Percentiles rank a stretch among this genome's conserved stretches.
Evolutionary conservation across 2,329 filamentous ascomycete species (phyloP).

Genomic region (Pseudohalonectria lignicola): DNA sequence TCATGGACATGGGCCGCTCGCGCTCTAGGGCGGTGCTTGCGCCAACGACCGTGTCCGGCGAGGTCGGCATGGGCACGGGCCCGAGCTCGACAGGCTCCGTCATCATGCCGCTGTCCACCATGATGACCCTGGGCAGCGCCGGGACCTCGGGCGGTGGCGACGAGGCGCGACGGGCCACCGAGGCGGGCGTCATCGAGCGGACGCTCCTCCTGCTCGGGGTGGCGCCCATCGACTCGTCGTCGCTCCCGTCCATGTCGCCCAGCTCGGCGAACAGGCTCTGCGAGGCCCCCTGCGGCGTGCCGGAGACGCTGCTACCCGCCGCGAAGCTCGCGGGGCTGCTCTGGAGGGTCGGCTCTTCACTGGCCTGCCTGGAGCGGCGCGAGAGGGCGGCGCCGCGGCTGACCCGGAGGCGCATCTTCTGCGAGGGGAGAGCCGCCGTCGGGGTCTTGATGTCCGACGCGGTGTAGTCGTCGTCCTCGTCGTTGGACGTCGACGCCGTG

Average conservation of each 20-base stretch:
- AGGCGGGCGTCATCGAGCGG: conserved; percentile 36
- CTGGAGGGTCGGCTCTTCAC: conserved; percentile 42
- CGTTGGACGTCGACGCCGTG: conserved; percentile 78
- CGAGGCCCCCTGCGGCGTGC: conserved; percentile 38
- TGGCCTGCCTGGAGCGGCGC: conserved; percentile 49
- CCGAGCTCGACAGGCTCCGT: conserved; percentile 42
- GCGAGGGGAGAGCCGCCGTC: conserved; percentile 45
- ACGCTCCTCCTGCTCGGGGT: conserved; percentile 41
- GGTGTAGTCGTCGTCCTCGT: conserved; percentile 55
- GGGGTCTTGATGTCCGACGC: conserved; percentile 49
- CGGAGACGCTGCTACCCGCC: conserved; percentile 30
- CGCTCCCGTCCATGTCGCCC: conserved; percentile 65
- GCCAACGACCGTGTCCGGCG: conserved; percentile 14
- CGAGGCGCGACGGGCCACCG: conserved; percentile 24
- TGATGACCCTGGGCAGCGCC: conserved; percentile 36
- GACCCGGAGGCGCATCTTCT: conserved; percentile 62
- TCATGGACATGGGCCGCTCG: conserved; percentile 28
- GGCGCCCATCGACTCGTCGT: conserved; percentile 54
- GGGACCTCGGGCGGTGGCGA: conserved; percentile 40
- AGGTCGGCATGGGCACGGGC: conserved; percentile 3
- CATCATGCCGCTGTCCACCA: conserved; percentile 51
- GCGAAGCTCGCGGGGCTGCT: conserved; percentile 47
- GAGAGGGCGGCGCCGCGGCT: conserved; percentile 46
- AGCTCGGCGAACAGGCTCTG: conserved; percentile 90
- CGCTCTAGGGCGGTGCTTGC: conserved; percentile 3